These are phyloP conservation scores for Penicillium polonicum DNA, from an alignment of 2,329 filamentous ascomycete species.

Conservation along the genomic window DNA sequence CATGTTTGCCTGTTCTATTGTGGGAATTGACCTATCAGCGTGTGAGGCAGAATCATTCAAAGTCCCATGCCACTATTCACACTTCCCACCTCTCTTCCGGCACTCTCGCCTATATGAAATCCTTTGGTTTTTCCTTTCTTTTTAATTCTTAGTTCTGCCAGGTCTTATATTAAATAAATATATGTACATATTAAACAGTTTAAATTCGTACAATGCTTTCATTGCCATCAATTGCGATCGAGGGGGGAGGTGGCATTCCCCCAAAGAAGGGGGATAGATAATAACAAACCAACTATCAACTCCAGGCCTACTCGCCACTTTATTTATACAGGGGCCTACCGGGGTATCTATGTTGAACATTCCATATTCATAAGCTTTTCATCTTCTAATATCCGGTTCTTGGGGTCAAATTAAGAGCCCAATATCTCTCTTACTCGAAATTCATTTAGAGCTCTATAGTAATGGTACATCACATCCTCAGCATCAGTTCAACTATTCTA, in stretches of 20 bases:
- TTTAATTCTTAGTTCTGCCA: not conserved
- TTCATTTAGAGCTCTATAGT: not conserved
- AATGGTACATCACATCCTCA: not conserved
- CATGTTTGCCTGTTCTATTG: not conserved
- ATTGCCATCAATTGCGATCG: constrained; percentile 5
- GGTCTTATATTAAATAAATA: not conserved
- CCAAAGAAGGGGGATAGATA: constrained; percentile 5
- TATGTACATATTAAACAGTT: not conserved
- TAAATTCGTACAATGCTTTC: not conserved
- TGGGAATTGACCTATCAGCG: not conserved
- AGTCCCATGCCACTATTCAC: not conserved
- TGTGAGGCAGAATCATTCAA: not conserved
- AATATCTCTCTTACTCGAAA: not conserved
- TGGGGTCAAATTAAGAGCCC: not conserved
- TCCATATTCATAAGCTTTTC: not conserved
- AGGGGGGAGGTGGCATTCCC: not conserved
- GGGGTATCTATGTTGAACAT: not conserved
- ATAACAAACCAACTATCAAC: not conserved
- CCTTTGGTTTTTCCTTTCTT: no score
- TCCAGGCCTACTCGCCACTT: not conserved
- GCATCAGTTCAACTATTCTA: not conserved
- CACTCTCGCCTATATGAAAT: not conserved
- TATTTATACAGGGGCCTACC: not conserved
- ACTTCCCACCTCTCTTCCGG: not conserved
- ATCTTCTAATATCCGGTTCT: not conserved